Conservation (phyloP, 768 basidiomycete species). For the Russula sp. region DNA sequence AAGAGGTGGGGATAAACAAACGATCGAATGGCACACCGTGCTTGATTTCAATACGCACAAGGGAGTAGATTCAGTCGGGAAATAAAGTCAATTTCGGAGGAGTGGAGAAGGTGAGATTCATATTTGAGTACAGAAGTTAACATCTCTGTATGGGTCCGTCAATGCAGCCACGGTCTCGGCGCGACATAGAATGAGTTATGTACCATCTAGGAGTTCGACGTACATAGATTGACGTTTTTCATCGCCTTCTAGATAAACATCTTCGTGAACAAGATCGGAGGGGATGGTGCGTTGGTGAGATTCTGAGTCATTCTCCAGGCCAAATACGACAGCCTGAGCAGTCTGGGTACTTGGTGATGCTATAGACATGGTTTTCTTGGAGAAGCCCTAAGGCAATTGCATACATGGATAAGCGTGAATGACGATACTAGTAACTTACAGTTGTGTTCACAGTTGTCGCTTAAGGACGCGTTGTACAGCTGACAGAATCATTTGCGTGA, state of each 20-base stretch:
- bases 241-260: slow-evolving; percentile 15
- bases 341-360: slow-evolving; percentile 18
- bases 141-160: slow-evolving; percentile 46
- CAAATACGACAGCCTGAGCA: slow-evolving; percentile 27
- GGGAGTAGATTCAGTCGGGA: slow-evolving; percentile 44
- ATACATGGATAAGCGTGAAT: neutral
- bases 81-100: slow-evolving; percentile 47
- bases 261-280: slow-evolving; percentile 6
- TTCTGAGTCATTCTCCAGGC: slow-evolving; percentile 16
- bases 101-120: slow-evolving; percentile 53
- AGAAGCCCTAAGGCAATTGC: neutral
- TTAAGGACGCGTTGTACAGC: too few relatives aligned
- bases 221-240: slow-evolving; percentile 41
- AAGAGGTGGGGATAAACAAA: slow-evolving; percentile 3
- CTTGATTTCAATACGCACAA: slow-evolving; percentile 43
- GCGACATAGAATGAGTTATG: slow-evolving; percentile 4
- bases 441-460: too few relatives aligned
- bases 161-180: neutral
- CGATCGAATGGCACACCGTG: neutral
- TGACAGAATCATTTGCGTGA: too few relatives aligned
- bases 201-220: slow-evolving; percentile 44
- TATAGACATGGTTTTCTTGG: slow-evolving; percentile 16
- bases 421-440: too few relatives aligned
- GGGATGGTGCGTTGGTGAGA: neutral
- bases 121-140: slow-evolving; percentile 48